Conservation (phyloP, 805 yeast species). For the Nakazawaea ishiwadae region DNA sequence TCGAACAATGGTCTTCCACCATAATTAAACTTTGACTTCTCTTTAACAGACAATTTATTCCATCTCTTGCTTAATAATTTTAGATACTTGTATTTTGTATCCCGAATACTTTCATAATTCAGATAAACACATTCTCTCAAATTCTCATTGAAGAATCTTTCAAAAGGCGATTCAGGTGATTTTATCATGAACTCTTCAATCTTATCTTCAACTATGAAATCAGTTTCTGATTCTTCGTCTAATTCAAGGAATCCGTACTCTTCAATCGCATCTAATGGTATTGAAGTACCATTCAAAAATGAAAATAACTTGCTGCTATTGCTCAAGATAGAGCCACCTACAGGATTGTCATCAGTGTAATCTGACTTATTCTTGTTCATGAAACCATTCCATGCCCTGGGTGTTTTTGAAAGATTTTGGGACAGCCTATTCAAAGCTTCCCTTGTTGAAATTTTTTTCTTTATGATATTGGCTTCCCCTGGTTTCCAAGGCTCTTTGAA, state of each 20-base stretch:
- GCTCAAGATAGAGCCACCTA: no score
- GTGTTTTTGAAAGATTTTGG: neutral
- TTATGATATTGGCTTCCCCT: neutral
- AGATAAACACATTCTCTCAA: neutral
- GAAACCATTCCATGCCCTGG: no score
- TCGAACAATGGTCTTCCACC: neutral
- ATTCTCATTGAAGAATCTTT: neutral
- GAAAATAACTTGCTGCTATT: no score
- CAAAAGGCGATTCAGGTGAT: neutral
- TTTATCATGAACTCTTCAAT: neutral
- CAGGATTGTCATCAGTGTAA: no score
- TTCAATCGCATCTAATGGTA: no score
- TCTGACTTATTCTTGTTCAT: no score
- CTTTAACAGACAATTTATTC: neutral
- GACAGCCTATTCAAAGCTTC: conserved; percentile 1
- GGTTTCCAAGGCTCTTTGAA: neutral
- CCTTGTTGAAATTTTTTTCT: conserved; percentile 1
- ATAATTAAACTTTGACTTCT: neutral
- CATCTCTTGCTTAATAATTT: neutral
- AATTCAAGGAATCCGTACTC: no score
- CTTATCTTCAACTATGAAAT: neutral
- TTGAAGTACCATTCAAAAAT: no score
- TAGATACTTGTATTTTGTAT: neutral
- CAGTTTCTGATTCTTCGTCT: neutral
- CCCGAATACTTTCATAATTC: neutral